These are phyloP conservation scores for Scleroderma citrinum DNA, from an alignment of 768 basidiomycete species.

Conservation along the genomic window DNA sequence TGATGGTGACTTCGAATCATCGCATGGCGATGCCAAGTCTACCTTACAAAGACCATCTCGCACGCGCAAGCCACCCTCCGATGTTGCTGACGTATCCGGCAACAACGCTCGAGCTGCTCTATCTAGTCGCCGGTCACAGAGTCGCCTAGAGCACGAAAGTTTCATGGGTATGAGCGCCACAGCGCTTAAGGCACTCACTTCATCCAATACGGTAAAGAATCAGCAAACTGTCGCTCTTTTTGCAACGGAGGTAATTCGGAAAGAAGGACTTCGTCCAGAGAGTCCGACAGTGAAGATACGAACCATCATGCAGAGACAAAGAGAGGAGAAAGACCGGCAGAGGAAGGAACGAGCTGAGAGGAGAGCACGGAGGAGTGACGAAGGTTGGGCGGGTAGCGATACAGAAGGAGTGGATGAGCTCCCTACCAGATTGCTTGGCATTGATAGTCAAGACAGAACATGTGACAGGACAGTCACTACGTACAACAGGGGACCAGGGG, in stretches of 20 bases:
- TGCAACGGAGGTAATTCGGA: conserved; percentile 66
- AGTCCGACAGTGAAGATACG: conserved; percentile 73
- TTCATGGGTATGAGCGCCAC: conserved; percentile 66
- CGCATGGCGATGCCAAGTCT: conserved; percentile 8
- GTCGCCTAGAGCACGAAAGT: conserved; percentile 31
- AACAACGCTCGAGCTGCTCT: conserved; percentile 23
- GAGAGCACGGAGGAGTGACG: conserved; percentile 45
- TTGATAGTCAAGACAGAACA: conserved; percentile 19
- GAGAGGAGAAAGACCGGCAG: conserved; percentile 52
- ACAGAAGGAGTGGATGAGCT: conserved; percentile 23
- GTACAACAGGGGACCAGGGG: conserved; percentile 67
- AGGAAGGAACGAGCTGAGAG: conserved; percentile 56
- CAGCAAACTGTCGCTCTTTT: conserved; percentile 59
- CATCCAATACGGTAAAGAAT: conserved; percentile 66
- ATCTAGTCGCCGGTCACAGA: conserved; percentile 41
- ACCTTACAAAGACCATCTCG: conserved; percentile 46
- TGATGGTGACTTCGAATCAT: background rate
- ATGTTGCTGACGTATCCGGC: conserved; percentile 36
- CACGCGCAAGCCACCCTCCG: conserved; percentile 36
- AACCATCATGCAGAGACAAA: conserved; percentile 60
- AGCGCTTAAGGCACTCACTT: conserved; percentile 65
- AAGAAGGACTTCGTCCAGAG: conserved; percentile 64
- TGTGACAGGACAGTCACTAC: conserved; percentile 19
- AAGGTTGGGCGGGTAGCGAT: conserved; percentile 21
- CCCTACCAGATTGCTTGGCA: conserved; percentile 2